These are phyloP conservation scores for Solanum arcanum DNA, from an alignment of 257 asterid species.

Conservation along the genomic window DNA sequence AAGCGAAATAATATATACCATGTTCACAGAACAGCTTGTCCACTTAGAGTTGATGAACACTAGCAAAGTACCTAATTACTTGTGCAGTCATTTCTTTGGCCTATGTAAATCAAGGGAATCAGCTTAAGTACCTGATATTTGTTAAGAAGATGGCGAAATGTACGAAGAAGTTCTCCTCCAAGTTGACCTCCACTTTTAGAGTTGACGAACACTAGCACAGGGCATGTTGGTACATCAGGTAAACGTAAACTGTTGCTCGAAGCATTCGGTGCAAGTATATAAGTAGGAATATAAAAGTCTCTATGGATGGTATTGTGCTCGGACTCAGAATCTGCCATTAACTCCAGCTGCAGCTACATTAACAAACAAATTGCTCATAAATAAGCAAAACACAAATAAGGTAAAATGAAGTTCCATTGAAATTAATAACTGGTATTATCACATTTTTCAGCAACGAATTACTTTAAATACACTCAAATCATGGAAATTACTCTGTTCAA, in stretches of 20 bases:
- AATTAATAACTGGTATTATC: neutral
- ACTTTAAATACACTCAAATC: neutral
- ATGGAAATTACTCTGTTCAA: neutral
- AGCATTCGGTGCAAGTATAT: conserved; percentile 31
- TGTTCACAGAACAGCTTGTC: neutral
- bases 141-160: conserved; percentile 60
- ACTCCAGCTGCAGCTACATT: conserved; percentile 18
- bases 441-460: neutral
- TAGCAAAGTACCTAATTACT: neutral
- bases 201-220: conserved; percentile 80
- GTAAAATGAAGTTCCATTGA: neutral
- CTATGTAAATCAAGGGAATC: neutral
- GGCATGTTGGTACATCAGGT: conserved; percentile 44
- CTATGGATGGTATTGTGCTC: conserved; percentile 20
- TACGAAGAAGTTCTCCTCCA: conserved; percentile 73
- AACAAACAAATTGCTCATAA: neutral
- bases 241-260: conserved; percentile 3
- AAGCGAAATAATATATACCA: neutral
- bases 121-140: conserved; percentile 46
- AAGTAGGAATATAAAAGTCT: conserved; percentile 50
- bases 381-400: neutral
- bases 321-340: conserved; percentile 22
- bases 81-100: neutral
- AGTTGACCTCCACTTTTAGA: conserved; percentile 94
- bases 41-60: neutral